Conservation (phyloP, 2,329 filamentous ascomycete genomes). For the Xylariaceae sp. region DNA sequence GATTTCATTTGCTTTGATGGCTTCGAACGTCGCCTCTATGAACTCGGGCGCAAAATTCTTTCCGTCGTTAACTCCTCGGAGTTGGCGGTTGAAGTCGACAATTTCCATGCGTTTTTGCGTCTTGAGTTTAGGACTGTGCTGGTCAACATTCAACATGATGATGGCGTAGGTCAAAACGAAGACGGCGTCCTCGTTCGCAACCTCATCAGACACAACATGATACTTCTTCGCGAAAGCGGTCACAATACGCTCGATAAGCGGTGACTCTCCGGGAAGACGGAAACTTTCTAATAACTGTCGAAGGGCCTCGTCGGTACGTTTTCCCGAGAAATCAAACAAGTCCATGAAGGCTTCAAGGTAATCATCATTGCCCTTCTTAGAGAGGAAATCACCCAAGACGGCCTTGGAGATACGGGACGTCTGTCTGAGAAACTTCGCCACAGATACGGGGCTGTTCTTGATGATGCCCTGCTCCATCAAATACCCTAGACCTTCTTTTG, state of each 20-base stretch:
- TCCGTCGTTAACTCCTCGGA: slow-evolving; percentile 84
- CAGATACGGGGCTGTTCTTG: slow-evolving; percentile 67
- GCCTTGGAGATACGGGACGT: slow-evolving; percentile 88
- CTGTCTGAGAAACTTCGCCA: slow-evolving; percentile 83
- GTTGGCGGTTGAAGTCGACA: slow-evolving; percentile 77
- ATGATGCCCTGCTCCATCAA: slow-evolving; percentile 85
- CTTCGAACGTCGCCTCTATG: slow-evolving; percentile 80
- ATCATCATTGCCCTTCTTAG: slow-evolving; percentile 83
- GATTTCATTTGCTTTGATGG: slow-evolving; percentile 90
- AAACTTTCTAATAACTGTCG: slow-evolving; percentile 86
- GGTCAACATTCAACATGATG: slow-evolving; percentile 95
- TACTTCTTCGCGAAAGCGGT: slow-evolving; percentile 85
- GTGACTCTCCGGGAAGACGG: slow-evolving; percentile 87
- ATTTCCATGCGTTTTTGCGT: slow-evolving; percentile 76
- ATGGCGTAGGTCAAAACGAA: slow-evolving; percentile 93
- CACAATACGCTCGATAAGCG: slow-evolving; percentile 88
- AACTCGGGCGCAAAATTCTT: slow-evolving; percentile 82
- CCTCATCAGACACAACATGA: slow-evolving; percentile 65
- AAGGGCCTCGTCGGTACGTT: slow-evolving; percentile 86
- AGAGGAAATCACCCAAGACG: slow-evolving; percentile 85
- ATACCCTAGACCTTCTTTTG: slow-evolving; percentile 83
- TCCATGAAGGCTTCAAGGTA: slow-evolving; percentile 80
- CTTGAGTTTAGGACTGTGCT: slow-evolving; percentile 89
- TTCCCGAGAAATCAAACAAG: slow-evolving; percentile 81
- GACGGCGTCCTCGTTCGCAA: slow-evolving; percentile 81